Evolutionary conservation across 345 rosid species (phyloP), one percentile per base, ranked within the genome.

Genomic region (Cardamine occulta): DNA sequence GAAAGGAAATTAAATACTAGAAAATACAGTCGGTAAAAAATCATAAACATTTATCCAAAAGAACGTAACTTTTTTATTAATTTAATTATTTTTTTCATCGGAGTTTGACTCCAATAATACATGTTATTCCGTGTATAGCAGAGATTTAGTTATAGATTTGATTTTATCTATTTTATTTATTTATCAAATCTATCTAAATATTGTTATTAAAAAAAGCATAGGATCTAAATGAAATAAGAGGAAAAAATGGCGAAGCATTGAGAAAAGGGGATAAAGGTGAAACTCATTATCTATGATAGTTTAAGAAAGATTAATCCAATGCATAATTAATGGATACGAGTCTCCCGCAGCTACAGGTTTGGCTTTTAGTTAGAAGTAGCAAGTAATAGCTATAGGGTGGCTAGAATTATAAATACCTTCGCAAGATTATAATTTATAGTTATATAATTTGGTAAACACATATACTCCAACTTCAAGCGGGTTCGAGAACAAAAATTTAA

Each of bases 401-500:
- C 67, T 23, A 58, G 13, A 18, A 74, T 24, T 31, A 18, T 42
- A 54, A 63, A 8, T 53, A 29, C 55, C 23, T 63, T 10, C 31
- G n/a, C 44, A 52, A 7, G n/a, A 39, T 52, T 9, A 72, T 40
- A 9, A 3, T 28, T 32, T 59, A 21, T 40, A 40, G 13, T 34
- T 37, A 32, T 32, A 29, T 47, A 34, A 15, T 47, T 57, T 45
- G 29, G n/a, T 32, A 31, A 49, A 49, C 18, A 19, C 29, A 31
- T 24, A 40, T 35, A 49, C 26, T 51, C 42, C 8, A 49, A 17
- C 19, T 11, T 34, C 56, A 53, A 69, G 75, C 66, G 23, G 21
- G 59, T 70, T 70, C 76, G 61, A 74, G 68, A 70, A 42, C 42
- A 74, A 2, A 34, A 65, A 31, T 63, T 45, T 63, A 53, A 70